Evolutionary conservation across 1,284 basidiomycete genomes (phyloP).

Genomic region (Boletus semigastroideus): DNA sequence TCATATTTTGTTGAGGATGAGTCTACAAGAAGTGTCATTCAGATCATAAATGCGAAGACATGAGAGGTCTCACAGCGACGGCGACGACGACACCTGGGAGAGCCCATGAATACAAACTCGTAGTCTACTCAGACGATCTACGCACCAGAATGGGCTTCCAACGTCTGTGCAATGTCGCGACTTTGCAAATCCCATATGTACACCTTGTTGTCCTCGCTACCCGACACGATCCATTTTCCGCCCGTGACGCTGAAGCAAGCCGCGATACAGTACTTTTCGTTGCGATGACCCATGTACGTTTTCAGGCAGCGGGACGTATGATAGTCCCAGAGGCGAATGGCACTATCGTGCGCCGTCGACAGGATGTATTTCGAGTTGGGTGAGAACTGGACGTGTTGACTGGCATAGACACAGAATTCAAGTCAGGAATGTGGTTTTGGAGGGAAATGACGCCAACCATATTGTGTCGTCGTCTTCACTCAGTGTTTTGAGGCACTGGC

Average conservation of each 20-base stretch:
- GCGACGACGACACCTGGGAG: slow-evolving; percentile 69
- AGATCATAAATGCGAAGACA: slow-evolving; percentile 3
- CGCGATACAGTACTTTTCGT: slow-evolving; percentile 76
- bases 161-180: slow-evolving; percentile 73
- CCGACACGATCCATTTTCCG: slow-evolving; percentile 87
- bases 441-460: slow-evolving; percentile 57
- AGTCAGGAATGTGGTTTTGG: neutral
- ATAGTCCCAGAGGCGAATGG: slow-evolving; percentile 94
- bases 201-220: slow-evolving; percentile 88
- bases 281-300: slow-evolving; percentile 83
- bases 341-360: slow-evolving; percentile 87
- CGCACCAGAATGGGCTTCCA: slow-evolving; percentile 76
- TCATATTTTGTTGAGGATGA: slow-evolving; percentile 79
- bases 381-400: slow-evolving; percentile 88
- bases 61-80: slow-evolving; percentile 52
- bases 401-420: slow-evolving; percentile 27
- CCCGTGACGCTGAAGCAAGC: slow-evolving; percentile 82
- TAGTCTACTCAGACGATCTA: neutral
- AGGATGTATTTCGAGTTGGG: slow-evolving; percentile 94
- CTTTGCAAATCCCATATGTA: slow-evolving; percentile 93
- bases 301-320: slow-evolving; percentile 90
- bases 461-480: slow-evolving; percentile 89
- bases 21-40: slow-evolving; percentile 46
- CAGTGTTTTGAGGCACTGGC: slow-evolving; percentile 95
- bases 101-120: neutral